Conservation (phyloP, 2,329 filamentous ascomycete genomes). For the Diaporthe sp. region DNA sequence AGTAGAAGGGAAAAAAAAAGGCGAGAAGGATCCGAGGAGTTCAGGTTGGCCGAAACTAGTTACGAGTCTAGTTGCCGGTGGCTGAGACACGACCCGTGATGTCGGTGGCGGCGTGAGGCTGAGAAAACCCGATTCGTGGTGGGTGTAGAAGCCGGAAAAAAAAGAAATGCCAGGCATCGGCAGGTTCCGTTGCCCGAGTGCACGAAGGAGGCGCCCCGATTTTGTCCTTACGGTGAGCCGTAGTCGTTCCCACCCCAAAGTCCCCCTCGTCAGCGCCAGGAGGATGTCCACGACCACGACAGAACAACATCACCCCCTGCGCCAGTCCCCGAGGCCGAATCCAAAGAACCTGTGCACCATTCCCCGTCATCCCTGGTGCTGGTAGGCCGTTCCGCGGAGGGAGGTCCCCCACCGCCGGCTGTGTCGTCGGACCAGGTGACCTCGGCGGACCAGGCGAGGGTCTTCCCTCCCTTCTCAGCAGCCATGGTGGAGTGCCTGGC, state of each 20-base stretch:
- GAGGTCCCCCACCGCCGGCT: not conserved
- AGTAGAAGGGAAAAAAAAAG: not conserved
- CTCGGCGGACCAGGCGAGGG: constrained; percentile 8
- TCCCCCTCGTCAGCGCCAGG: constrained; percentile 17
- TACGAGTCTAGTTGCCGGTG: not conserved
- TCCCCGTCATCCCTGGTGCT: not conserved
- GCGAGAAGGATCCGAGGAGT: not conserved
- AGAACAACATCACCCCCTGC: not conserved
- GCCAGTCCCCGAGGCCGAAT: not conserved
- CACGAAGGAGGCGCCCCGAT: no score
- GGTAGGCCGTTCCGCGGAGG: not conserved
- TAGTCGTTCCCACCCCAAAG: not conserved
- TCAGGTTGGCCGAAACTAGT: not conserved
- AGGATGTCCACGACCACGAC: constrained; percentile 15
- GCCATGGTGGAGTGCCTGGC: not conserved
- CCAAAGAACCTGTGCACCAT: not conserved
- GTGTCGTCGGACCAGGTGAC: constrained; percentile 11
- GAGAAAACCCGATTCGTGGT: not conserved
- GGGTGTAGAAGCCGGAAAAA: no score
- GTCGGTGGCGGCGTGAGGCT: constrained; percentile 4
- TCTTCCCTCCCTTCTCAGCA: not conserved
- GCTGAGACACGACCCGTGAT: constrained; percentile 14
- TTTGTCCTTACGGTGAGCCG: not conserved
- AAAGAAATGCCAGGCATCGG: not conserved
- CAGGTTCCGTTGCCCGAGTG: not conserved